Evolutionary conservation across 108 stramenopile genomes (phyloP).

Genomic region (Conticribra guillardii): DNA sequence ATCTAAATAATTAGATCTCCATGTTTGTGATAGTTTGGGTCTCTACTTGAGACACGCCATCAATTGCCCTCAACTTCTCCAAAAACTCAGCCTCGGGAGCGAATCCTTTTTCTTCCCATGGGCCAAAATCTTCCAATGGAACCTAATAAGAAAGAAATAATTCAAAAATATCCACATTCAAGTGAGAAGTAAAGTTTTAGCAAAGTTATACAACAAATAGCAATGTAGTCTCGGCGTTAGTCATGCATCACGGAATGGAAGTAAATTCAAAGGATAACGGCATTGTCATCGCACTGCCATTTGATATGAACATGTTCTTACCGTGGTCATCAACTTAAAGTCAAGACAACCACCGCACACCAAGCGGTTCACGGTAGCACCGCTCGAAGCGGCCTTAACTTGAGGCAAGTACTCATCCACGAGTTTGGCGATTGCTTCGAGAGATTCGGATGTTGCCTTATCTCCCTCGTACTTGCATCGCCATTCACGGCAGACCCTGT

Average conservation of each 20-base stretch:
- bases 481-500: slow-evolving; percentile 90
- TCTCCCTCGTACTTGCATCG: slow-evolving; percentile 88
- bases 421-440: slow-evolving; percentile 75
- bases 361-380: slow-evolving; percentile 79
- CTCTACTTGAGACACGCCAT: slow-evolving; percentile 85
- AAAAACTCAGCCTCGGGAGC: slow-evolving; percentile 85
- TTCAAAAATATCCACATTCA: no score
- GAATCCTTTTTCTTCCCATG: slow-evolving; percentile 79
- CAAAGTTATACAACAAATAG: no score
- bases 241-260: no score
- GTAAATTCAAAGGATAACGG: no score
- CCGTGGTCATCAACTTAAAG: slow-evolving; percentile 88
- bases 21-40: slow-evolving; percentile 89
- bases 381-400: slow-evolving; percentile 68
- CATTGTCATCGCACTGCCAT: no score
- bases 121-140: slow-evolving; percentile 81
- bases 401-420: slow-evolving; percentile 82
- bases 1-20: slow-evolving; percentile 76
- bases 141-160: slow-evolving; percentile 17
- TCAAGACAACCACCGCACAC: slow-evolving; percentile 87
- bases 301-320: no score
- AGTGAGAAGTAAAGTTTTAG: no score
- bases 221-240: no score
- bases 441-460: slow-evolving; percentile 73
- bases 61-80: slow-evolving; percentile 84